phyloP scores from a whole-genome alignment of 176 grass and related monocot species.

The Sorghum bicolor region Sorghum_bicolor_NCBIv3 NC_012875.2:53221001-53221500 shows the following conservation, averaged over 20 bases:
- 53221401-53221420: background rate
- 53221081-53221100: background rate
- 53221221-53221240: background rate
- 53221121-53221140: background rate
- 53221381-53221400: background rate
- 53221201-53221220: background rate
- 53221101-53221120: background rate
- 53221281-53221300: background rate
- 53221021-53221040: background rate
- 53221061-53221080: background rate
- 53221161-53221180: background rate
- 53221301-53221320: background rate
- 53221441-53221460: background rate
- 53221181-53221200: background rate
- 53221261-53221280: background rate
- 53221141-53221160: background rate
- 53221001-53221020: too few species aligned
- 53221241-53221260: background rate
- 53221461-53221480: conserved; percentile 7
- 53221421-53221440: background rate
- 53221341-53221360: conserved; percentile 1
- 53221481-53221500: conserved; percentile 34
- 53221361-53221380: background rate
- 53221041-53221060: background rate
- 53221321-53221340: conserved; percentile 3